Percentiles rank a stretch among this genome's conserved stretches.
These are phyloP conservation scores for Moesziomyces sp. DNA, from an alignment of 1,284 basidiomycete species.

Conservation along the genomic window DNA sequence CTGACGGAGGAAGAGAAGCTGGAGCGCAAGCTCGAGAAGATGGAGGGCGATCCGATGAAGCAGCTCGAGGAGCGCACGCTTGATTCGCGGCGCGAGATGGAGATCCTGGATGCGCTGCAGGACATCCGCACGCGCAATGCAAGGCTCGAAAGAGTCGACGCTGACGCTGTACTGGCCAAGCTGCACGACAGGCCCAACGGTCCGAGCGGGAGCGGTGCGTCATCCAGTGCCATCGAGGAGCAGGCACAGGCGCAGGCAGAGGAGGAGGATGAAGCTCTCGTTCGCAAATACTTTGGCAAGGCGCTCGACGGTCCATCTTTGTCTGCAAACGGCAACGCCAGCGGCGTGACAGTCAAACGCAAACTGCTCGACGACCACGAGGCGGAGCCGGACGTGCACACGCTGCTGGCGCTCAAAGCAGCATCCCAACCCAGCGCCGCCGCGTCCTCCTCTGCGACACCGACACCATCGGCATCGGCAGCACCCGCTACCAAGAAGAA, in stretches of 20 bases:
- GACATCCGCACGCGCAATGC: constrained; percentile 94
- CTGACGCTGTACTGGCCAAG: constrained; percentile 55
- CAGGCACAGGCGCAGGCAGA: constrained; percentile 71
- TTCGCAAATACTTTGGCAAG: constrained; percentile 86
- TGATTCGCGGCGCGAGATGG: constrained; percentile 97
- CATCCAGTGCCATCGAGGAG: constrained; percentile 13
- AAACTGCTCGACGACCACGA: constrained; percentile 44
- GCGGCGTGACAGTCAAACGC: constrained; percentile 25
- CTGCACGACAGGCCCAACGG: constrained; percentile 8
- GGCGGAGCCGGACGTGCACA: constrained; percentile 27
- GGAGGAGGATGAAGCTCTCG: constrained; percentile 90
- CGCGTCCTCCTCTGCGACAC: not conserved
- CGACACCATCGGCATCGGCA: constrained; percentile 7
- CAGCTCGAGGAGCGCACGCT: constrained; percentile 89
- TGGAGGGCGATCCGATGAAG: constrained; percentile 92
- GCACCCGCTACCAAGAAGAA: constrained; percentile 39
- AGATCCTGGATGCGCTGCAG: constrained; percentile 93
- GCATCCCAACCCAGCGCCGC: not conserved
- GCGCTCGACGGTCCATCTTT: constrained; percentile 67
- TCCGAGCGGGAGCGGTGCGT: not conserved
- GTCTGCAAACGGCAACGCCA: not conserved
- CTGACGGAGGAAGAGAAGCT: constrained; percentile 46
- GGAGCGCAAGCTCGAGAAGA: constrained; percentile 27
- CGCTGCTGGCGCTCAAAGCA: constrained; percentile 20
- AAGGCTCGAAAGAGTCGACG: constrained; percentile 77